Percentiles rank a stretch among this genome's conserved stretches.
These are phyloP conservation scores for Myriangium duriaei DNA, from an alignment of 2,329 filamentous ascomycete genomes.

Conservation along the genomic window DNA sequence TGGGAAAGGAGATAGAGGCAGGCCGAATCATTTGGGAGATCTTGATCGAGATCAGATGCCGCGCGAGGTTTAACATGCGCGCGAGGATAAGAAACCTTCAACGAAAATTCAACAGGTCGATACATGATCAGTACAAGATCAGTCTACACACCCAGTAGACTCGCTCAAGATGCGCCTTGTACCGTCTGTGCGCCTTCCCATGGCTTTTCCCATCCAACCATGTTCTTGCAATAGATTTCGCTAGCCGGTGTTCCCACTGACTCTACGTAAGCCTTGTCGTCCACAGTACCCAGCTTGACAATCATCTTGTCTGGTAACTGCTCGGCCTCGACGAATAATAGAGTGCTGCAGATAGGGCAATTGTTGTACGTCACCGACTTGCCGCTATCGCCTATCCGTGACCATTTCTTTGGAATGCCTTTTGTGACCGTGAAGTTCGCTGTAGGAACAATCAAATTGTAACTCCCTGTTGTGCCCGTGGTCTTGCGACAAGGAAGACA, in stretches of 20 bases:
- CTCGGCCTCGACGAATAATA: conserved; percentile 19
- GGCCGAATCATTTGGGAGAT: no score
- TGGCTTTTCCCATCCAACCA: conserved; percentile 18
- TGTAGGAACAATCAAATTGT: conserved; percentile 19
- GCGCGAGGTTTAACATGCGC: no score
- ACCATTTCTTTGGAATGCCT: conserved; percentile 16
- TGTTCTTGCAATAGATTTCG: conserved; percentile 22
- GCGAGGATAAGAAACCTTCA: no score
- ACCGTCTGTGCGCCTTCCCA: conserved; percentile 17
- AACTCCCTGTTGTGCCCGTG: conserved; percentile 20
- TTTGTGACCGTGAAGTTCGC: conserved; percentile 19
- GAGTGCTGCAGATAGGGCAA: conserved; percentile 19
- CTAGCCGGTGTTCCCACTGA: conserved; percentile 14
- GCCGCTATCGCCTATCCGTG: conserved; percentile 20
- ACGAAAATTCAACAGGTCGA: conserved; percentile 2
- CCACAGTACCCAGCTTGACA: conserved; percentile 22
- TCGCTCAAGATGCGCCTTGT: conserved; percentile 13
- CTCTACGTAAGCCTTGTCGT: conserved; percentile 17
- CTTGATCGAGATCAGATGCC: no score
- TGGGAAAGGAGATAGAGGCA: no score
- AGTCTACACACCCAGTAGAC: no score
- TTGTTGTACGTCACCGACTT: conserved; percentile 21
- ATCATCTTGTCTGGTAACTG: conserved; percentile 17
- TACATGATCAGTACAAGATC: no score
- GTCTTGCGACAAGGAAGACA: conserved; percentile 23